Evolutionary conservation across 805 yeast species (phyloP).

Genomic region (Candida maltosa): DNA sequence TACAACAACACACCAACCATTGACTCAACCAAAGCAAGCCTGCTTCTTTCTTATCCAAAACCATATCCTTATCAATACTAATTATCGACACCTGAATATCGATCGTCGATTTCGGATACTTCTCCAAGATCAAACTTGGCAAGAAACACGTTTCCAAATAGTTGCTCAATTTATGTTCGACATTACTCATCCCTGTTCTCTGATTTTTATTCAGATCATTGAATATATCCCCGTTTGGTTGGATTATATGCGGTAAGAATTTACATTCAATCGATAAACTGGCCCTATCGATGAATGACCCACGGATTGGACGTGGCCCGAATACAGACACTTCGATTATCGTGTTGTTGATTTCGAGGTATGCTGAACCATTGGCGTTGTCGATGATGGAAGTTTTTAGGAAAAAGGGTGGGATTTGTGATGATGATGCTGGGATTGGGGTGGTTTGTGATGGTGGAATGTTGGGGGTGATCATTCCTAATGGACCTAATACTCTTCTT

Average conservation of each 20-base stretch:
- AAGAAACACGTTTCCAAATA: slow-evolving; percentile 50
- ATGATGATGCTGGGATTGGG: not conserved
- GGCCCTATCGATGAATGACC: slow-evolving; percentile 67
- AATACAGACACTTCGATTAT: slow-evolving; percentile 68
- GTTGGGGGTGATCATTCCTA: slow-evolving; percentile 47
- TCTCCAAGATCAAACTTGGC: slow-evolving; percentile 55
- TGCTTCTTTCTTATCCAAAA: slow-evolving; percentile 8
- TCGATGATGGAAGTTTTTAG: slow-evolving; percentile 62
- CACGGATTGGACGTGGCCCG: slow-evolving; percentile 87
- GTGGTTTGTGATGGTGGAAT: slow-evolving; percentile 7
- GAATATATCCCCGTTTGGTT: slow-evolving; percentile 30
- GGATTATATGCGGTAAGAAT: slow-evolving; percentile 48
- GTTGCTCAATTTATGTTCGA: slow-evolving; percentile 49
- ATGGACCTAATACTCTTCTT: slow-evolving; percentile 84
- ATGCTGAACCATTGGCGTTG: slow-evolving; percentile 81
- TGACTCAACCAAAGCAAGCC: slow-evolving; percentile 37
- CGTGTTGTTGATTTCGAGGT: slow-evolving; percentile 63
- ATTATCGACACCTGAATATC: slow-evolving; percentile 72
- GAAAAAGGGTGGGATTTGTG: slow-evolving; percentile 34
- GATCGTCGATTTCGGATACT: slow-evolving; percentile 88
- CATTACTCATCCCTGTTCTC: slow-evolving; percentile 30
- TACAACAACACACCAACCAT: slow-evolving; percentile 59
- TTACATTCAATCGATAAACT: slow-evolving; percentile 59
- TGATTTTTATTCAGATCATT: slow-evolving; percentile 22
- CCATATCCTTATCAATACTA: slow-evolving; percentile 34